Conservation (phyloP, 257 asterid species). For the Nicotiana attenuata region DNA sequence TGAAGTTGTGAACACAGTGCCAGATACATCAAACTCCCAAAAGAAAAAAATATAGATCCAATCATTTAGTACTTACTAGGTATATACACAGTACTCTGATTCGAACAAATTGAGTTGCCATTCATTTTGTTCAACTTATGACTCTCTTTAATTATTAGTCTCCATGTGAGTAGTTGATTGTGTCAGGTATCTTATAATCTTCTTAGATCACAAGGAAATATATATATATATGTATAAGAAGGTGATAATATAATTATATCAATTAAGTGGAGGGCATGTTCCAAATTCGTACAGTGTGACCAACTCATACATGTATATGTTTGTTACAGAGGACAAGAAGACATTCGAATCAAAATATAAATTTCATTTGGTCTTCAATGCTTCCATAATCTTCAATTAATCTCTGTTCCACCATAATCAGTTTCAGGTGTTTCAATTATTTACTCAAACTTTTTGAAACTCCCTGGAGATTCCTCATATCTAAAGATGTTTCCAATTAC, state of each 20-base stretch:
- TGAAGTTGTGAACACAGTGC: neutral
- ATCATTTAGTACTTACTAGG: neutral
- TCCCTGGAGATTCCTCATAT: slow-evolving; percentile 9
- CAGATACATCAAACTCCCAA: neutral
- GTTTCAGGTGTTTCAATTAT: neutral
- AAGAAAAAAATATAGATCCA: neutral
- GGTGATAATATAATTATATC: neutral
- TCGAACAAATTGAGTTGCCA: neutral
- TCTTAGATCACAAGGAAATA: neutral
- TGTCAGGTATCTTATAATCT: neutral
- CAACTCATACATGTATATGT: neutral
- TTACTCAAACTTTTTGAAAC: neutral
- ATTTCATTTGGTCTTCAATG: neutral
- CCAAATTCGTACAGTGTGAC: neutral
- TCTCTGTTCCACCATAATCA: slow-evolving; percentile 1
- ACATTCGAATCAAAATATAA: neutral
- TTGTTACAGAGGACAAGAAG: neutral
- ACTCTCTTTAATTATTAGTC: neutral
- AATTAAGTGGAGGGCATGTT: neutral
- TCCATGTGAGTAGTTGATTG: neutral
- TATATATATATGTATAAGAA: neutral
- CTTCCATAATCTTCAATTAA: neutral
- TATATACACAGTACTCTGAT: neutral
- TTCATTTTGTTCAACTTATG: neutral
- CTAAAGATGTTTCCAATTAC: slow-evolving; percentile 5